Percentiles rank a stretch among this genome's conserved stretches.
Evolutionary conservation across 192 early-diverging fungal species (phyloP).

Genomic region (Pilaira anomala): DNA sequence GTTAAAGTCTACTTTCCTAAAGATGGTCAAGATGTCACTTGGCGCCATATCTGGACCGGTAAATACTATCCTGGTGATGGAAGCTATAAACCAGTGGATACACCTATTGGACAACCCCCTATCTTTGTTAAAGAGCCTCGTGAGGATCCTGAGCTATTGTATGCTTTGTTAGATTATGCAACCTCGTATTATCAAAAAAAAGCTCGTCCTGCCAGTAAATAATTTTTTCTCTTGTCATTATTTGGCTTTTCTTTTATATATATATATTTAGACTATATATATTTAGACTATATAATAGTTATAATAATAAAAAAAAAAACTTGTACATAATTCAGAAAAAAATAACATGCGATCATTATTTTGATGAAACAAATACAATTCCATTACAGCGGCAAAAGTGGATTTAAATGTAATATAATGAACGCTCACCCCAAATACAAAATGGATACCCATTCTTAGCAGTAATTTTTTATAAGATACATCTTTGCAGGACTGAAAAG

Average conservation of each 20-base stretch:
- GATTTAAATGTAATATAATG: too few species aligned
- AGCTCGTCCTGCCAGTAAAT: background rate
- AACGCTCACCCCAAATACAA: too few species aligned
- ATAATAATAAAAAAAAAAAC: too few species aligned
- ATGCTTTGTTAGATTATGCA: constrained; percentile 28
- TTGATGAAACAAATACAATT: too few species aligned
- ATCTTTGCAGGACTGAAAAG: too few species aligned
- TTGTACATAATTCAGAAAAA: too few species aligned
- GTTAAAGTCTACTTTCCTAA: constrained; percentile 44
- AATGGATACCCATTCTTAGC: too few species aligned
- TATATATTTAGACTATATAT: too few species aligned
- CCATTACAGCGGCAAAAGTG: too few species aligned
- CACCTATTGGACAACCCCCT: constrained; percentile 38
- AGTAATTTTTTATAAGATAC: too few species aligned
- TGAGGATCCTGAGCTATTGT: constrained; percentile 23
- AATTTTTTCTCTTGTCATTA: background rate
- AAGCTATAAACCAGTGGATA: constrained; percentile 24
- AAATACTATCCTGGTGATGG: constrained; percentile 33
- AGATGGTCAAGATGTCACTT: constrained; percentile 13
- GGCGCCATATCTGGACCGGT: constrained; percentile 40
- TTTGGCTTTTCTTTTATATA: too few species aligned
- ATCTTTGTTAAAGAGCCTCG: constrained; percentile 41
- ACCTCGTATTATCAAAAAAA: constrained; percentile 13
- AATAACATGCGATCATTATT: too few species aligned
- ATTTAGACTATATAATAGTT: background rate